phyloP scores from a whole-genome alignment of 768 basidiomycete genomes.

The Pleurotus salmoneostramineus region DNA sequence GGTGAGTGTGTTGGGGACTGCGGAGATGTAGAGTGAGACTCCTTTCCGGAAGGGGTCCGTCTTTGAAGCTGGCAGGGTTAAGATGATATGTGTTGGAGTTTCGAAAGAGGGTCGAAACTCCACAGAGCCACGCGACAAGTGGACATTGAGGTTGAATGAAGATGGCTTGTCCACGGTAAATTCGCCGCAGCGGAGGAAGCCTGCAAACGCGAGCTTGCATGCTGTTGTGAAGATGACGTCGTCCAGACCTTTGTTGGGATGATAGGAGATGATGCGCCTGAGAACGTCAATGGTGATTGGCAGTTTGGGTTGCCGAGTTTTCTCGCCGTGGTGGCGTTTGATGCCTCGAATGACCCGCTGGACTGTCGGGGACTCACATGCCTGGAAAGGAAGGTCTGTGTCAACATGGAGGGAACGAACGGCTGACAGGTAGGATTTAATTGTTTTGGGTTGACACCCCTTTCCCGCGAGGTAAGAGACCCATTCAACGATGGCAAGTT shows the following conservation, averaged over 20 bases:
- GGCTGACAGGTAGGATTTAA: conserved; percentile 20
- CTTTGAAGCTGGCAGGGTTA: conserved; percentile 29
- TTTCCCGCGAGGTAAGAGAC: no score
- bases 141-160: conserved; percentile 7
- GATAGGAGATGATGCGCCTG: conserved; percentile 7
- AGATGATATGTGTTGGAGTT: conserved; percentile 16
- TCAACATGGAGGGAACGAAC: conserved; percentile 22
- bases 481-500: no score
- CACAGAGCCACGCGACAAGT: conserved; percentile 19
- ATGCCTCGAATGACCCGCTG: conserved; percentile 15
- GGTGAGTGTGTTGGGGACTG: neutral
- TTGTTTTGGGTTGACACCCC: conserved; percentile 17
- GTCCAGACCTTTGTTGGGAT: neutral
- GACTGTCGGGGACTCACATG: conserved; percentile 11
- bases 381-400: conserved; percentile 13
- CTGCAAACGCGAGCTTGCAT: conserved; percentile 16
- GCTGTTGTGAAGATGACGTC: conserved; percentile 14
- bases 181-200: conserved; percentile 16
- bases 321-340: conserved; percentile 14
- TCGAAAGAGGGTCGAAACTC: conserved; percentile 21
- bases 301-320: conserved; percentile 11
- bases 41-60: conserved; percentile 30
- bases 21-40: conserved; percentile 11
- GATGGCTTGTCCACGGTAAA: conserved; percentile 4
- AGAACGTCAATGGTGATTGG: conserved; percentile 21